Percentiles rank a stretch among this genome's conserved stretches.
Conservation (phyloP, 371 early-diverging fungal species). For the Parasitella parasitica region DNA sequence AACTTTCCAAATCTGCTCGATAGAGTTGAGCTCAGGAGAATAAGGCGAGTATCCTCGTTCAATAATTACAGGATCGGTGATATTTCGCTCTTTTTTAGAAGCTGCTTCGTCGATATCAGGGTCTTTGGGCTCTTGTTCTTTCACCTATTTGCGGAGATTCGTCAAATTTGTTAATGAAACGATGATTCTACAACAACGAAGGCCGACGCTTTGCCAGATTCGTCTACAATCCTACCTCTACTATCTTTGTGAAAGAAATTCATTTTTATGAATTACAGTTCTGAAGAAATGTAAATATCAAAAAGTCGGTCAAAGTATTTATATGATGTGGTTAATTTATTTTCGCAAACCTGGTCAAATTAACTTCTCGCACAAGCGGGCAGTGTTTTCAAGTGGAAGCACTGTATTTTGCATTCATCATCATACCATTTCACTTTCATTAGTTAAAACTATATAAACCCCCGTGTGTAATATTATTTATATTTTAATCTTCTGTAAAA, state of each 20-base stretch:
- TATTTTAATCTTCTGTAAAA: neutral
- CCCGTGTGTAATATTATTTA: neutral
- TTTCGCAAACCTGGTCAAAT: too few relatives aligned
- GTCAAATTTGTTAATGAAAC: conserved; percentile 12
- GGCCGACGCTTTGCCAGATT: neutral
- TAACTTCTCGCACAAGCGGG: too few relatives aligned
- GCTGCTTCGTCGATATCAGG: conserved; percentile 17
- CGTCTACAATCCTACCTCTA: conserved; percentile 13
- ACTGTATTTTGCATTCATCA: neutral
- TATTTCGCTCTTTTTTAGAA: conserved; percentile 16
- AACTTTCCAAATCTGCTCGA: neutral
- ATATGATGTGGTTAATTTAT: too few relatives aligned
- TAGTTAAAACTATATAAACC: neutral
- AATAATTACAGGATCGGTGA: conserved; percentile 8
- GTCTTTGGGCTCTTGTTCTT: conserved; percentile 16
- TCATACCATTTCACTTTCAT: neutral
- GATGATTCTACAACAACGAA: conserved; percentile 7
- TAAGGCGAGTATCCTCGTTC: conserved; percentile 7
- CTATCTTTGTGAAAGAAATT: conserved; percentile 14
- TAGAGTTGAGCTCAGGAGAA: conserved; percentile 6
- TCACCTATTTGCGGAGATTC: conserved; percentile 8
- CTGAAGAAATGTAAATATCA: neutral
- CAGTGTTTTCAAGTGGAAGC: neutral
- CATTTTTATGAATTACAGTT: neutral
- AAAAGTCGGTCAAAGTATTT: neutral